Conservation (phyloP, 306 rosid species). For the Carpinus fangiana region DNA sequence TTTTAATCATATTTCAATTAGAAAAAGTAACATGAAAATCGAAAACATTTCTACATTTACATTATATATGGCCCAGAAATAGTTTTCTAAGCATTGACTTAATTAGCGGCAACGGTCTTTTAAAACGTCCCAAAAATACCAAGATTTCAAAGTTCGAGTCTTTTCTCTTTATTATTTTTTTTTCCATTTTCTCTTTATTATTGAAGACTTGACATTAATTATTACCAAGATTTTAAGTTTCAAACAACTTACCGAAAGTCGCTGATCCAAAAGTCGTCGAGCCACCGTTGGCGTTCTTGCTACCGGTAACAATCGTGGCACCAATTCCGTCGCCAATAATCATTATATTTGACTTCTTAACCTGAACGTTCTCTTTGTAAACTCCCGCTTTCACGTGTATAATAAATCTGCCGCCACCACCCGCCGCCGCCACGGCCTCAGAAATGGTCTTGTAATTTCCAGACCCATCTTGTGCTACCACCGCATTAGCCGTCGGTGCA, state of each 20-base stretch:
- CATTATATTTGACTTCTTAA: constrained; percentile 56
- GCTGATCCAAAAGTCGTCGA: constrained; percentile 77
- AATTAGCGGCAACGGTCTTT: neutral
- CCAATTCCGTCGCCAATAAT: constrained; percentile 78
- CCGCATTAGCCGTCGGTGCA: constrained; percentile 38
- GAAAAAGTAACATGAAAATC: neutral
- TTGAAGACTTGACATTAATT: too few relatives aligned
- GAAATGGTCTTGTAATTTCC: constrained; percentile 57
- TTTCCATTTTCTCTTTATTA: too few relatives aligned
- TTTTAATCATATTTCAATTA: too few relatives aligned
- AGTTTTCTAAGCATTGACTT: too few relatives aligned
- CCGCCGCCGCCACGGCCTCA: constrained; percentile 56
- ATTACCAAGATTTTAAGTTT: neutral
- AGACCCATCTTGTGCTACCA: constrained; percentile 74
- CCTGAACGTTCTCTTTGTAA: constrained; percentile 56
- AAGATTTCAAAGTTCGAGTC: too few relatives aligned
- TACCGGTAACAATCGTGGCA: constrained; percentile 54
- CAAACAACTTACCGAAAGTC: constrained; percentile 64
- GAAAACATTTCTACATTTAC: neutral
- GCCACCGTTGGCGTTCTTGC: constrained; percentile 28
- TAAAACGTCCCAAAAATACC: too few relatives aligned
- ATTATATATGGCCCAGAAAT: too few relatives aligned
- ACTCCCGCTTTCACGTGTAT: constrained; percentile 72
- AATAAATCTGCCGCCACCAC: constrained; percentile 46
- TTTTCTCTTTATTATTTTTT: too few relatives aligned